Conservation (phyloP, 441 rosid genomes). For the Pelargonium australe region DNA sequence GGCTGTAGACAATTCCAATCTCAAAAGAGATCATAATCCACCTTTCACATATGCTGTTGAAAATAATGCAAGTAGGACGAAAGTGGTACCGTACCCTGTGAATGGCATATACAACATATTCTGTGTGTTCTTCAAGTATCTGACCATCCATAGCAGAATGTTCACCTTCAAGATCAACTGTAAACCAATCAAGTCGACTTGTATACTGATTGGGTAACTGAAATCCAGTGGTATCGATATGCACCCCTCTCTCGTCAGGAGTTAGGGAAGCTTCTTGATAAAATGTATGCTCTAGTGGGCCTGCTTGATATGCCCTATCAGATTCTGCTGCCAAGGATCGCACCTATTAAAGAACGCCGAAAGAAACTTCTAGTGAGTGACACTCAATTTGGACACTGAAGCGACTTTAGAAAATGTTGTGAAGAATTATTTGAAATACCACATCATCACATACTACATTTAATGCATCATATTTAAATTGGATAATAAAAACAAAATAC, state of each 20-base stretch:
- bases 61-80: conserved; percentile 19
- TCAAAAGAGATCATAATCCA: background rate
- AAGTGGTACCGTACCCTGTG: conserved; percentile 57
- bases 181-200: conserved; percentile 80
- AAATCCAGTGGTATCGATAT: conserved; percentile 35
- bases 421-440: background rate
- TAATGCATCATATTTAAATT: background rate
- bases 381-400: background rate
- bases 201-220: conserved; percentile 56
- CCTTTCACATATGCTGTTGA: conserved; percentile 5
- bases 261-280: conserved; percentile 62
- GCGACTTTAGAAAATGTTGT: conserved; percentile 3
- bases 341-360: conserved; percentile 43
- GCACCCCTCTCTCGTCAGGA: conserved; percentile 44
- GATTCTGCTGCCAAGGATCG: conserved; percentile 94
- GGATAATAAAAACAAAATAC: background rate
- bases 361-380: background rate
- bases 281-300: conserved; percentile 68
- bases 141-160: conserved; percentile 99
- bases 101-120: conserved; percentile 94
- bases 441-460: background rate
- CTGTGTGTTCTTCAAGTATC: conserved; percentile 91
- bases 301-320: conserved; percentile 87
- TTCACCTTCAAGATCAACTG: conserved; percentile 99
- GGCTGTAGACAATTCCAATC: background rate